Evolutionary conservation across 441 rosid genomes (phyloP).

Genomic region (Viola pubescens): DNA sequence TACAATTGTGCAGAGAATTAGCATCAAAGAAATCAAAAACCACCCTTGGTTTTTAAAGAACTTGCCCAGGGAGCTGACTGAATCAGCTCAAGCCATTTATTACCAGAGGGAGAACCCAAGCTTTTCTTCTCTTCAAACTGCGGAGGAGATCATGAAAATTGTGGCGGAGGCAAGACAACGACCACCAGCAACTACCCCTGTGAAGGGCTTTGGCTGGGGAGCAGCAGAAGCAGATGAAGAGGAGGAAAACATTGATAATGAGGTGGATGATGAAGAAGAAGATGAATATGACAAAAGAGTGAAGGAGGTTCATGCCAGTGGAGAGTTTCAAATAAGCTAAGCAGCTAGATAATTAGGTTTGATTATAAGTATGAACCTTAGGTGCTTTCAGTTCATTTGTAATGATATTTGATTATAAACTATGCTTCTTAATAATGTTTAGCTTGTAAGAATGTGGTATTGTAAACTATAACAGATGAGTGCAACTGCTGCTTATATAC

Average conservation of each 20-base stretch:
- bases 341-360: background rate
- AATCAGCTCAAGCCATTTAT: slow-evolving; percentile 61
- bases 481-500: no score
- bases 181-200: slow-evolving; percentile 35
- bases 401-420: background rate
- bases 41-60: slow-evolving; percentile 95
- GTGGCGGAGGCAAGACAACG: slow-evolving; percentile 77
- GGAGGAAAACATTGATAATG: slow-evolving; percentile 44
- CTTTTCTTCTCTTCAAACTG: slow-evolving; percentile 53
- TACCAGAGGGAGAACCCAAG: slow-evolving; percentile 61
- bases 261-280: slow-evolving; percentile 54
- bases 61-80: slow-evolving; percentile 74
- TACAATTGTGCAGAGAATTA: slow-evolving; percentile 47
- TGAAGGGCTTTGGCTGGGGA: slow-evolving; percentile 58
- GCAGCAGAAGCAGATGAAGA: slow-evolving; percentile 41
- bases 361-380: background rate
- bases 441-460: no score
- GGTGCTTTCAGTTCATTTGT: slow-evolving; percentile 6
- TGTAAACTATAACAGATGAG: no score
- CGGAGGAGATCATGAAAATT: slow-evolving; percentile 82
- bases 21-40: slow-evolving; percentile 64
- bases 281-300: slow-evolving; percentile 90
- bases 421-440: no score
- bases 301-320: slow-evolving; percentile 73
- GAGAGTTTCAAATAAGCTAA: slow-evolving; percentile 46